Percentiles rank a stretch among this genome's conserved stretches.
phyloP scores from a whole-genome alignment of 1,284 basidiomycete species.

The Ceratobasidium sp. region DNA sequence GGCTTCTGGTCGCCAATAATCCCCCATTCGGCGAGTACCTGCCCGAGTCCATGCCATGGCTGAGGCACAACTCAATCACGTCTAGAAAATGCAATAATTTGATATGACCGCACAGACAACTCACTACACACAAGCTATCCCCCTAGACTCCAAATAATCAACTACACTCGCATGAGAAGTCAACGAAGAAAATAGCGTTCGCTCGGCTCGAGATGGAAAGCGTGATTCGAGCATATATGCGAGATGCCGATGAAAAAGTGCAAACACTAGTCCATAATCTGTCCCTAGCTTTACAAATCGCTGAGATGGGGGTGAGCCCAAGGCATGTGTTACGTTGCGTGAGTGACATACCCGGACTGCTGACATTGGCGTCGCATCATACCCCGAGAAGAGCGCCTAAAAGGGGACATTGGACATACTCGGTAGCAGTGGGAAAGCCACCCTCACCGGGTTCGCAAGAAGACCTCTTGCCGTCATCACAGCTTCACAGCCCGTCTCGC shows the following conservation, averaged over 20 bases:
- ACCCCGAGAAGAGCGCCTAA: slow-evolving; percentile 65
- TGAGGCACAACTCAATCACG: neutral
- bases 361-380: slow-evolving; percentile 60
- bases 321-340: neutral
- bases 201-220: slow-evolving; percentile 58
- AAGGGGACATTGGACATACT: slow-evolving; percentile 16
- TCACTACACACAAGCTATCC: slow-evolving; percentile 51
- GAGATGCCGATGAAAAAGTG: slow-evolving; percentile 58
- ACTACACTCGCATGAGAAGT: slow-evolving; percentile 59
- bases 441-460: slow-evolving; percentile 64
- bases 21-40: neutral
- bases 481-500: slow-evolving; percentile 60
- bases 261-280: slow-evolving; percentile 62
- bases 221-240: slow-evolving; percentile 66
- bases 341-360: slow-evolving; percentile 57
- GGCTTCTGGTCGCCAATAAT: neutral
- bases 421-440: neutral
- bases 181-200: slow-evolving; percentile 63
- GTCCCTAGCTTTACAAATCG: slow-evolving; percentile 61
- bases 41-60: neutral
- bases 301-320: slow-evolving; percentile 43
- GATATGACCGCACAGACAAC: neutral
- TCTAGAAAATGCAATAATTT: neutral
- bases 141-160: slow-evolving; percentile 60
- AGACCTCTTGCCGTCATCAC: slow-evolving; percentile 70